Percentiles rank a stretch among this genome's conserved stretches.
These are phyloP conservation scores for Geosmithia morbida DNA, from an alignment of 2,329 filamentous ascomycete genomes.

Conservation along the genomic window DNA sequence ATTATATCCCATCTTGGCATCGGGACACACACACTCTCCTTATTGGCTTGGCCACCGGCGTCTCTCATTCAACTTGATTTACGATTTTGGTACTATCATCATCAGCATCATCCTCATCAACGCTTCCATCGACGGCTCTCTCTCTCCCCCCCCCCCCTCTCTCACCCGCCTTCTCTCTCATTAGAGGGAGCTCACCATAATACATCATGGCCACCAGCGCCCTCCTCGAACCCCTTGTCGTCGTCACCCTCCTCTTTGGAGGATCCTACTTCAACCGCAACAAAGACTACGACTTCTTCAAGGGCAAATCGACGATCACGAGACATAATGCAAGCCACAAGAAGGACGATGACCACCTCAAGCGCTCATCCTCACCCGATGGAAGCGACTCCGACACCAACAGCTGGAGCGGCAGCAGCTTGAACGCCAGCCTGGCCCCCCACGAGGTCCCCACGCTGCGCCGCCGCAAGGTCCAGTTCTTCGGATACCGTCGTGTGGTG, in stretches of 20 bases:
- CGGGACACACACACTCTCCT: no score
- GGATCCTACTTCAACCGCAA: conserved; percentile 28
- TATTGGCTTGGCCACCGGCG: no score
- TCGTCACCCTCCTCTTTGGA: conserved; percentile 26
- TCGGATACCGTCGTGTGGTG: conserved; percentile 15
- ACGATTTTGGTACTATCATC: no score
- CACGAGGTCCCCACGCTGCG: conserved; percentile 13
- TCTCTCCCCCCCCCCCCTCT: no score
- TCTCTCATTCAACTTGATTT: no score
- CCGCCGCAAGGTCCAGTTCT: conserved; percentile 16
- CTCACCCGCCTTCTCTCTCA: no score
- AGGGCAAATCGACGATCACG: conserved; percentile 8
- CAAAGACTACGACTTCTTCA: conserved; percentile 17
- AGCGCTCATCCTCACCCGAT: neutral
- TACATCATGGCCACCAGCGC: conserved; percentile 21
- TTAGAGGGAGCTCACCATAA: no score
- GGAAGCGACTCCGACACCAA: no score
- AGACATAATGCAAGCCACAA: conserved; percentile 8
- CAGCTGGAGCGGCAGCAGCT: conserved; percentile 11
- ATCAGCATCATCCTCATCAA: no score
- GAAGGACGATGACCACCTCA: conserved; percentile 12
- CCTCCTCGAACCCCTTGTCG: conserved; percentile 25
- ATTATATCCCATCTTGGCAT: no score
- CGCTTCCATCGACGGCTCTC: no score
- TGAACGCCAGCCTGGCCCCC: conserved; percentile 10